Conservation (phyloP, 495 filamentous ascomycete species). For the Aspergillus cavernicola region DNA sequence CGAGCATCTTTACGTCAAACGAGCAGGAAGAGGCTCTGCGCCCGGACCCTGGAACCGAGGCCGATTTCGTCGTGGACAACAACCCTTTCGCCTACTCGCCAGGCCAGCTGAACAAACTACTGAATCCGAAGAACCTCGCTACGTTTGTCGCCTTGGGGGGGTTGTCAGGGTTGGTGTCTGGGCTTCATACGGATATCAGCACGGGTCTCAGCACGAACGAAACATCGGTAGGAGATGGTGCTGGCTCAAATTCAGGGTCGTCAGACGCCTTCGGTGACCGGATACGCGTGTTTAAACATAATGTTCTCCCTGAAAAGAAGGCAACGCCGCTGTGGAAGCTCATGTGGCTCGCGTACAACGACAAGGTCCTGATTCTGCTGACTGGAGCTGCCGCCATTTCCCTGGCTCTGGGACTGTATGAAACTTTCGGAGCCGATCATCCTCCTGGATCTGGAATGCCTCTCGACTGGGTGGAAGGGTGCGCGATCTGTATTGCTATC, state of each 20-base stretch:
- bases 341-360: constrained; percentile 80
- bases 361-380: constrained; percentile 80
- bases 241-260: constrained; percentile 38
- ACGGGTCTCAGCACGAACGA: constrained; percentile 76
- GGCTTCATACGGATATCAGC: constrained; percentile 63
- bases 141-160: constrained; percentile 80
- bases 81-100: constrained; percentile 82
- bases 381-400: constrained; percentile 77
- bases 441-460: constrained; percentile 39
- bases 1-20: constrained; percentile 9
- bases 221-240: constrained; percentile 38
- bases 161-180: constrained; percentile 72
- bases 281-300: constrained; percentile 64
- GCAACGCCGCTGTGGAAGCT: constrained; percentile 66
- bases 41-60: constrained; percentile 67
- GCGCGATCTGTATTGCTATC: constrained; percentile 68
- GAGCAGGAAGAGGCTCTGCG: constrained; percentile 53
- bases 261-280: constrained; percentile 60
- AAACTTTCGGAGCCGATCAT: constrained; percentile 46
- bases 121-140: constrained; percentile 75
- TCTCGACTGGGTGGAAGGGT: constrained; percentile 71
- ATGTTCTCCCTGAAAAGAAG: constrained; percentile 67
- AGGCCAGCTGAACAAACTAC: constrained; percentile 72
- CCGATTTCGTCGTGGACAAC: constrained; percentile 67
- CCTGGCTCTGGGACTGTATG: constrained; percentile 76